Evolutionary conservation across 352 stramenopile genomes (phyloP).

Genomic region (Phytophthora sansomeana): DNA sequence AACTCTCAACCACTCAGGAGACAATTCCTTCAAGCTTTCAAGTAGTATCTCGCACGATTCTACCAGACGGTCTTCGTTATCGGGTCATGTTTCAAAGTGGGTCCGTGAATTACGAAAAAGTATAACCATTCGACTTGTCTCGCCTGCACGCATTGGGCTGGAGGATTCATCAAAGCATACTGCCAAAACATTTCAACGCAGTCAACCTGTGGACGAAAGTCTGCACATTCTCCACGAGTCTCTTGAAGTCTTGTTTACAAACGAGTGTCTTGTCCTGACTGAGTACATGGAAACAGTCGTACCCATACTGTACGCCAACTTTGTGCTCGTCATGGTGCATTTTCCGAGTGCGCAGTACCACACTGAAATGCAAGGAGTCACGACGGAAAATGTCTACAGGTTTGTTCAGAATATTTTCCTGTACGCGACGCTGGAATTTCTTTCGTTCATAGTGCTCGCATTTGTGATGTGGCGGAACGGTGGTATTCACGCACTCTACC

Average conservation of each 20-base stretch:
- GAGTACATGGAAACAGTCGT: slow-evolving; percentile 44
- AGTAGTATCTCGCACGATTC: background rate
- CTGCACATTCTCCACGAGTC: slow-evolving; percentile 2
- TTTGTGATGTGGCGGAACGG: slow-evolving; percentile 18
- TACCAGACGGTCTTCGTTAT: background rate
- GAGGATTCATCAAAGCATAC: background rate
- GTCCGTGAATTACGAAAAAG: no score
- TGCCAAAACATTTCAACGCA: background rate
- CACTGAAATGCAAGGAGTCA: slow-evolving; percentile 23
- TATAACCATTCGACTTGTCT: no score
- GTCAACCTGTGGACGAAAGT: background rate
- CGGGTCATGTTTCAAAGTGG: background rate
- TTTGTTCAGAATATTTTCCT: slow-evolving; percentile 20
- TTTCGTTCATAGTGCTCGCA: slow-evolving; percentile 19
- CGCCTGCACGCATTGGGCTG: no score
- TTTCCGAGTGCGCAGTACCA: slow-evolving; percentile 39
- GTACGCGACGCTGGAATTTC: slow-evolving; percentile 24
- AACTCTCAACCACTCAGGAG: background rate
- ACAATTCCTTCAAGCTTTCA: background rate
- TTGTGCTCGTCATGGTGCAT: slow-evolving; percentile 11
- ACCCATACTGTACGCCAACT: slow-evolving; percentile 32
- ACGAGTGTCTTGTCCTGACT: slow-evolving; percentile 38
- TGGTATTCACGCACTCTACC: slow-evolving; percentile 21
- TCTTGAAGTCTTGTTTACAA: slow-evolving; percentile 33
- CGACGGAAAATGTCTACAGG: background rate